A percentile compares a stretch with the other conserved stretches of the same genome.
Evolutionary conservation across 192 early-diverging fungal species (phyloP).

Genomic region (Phycomyces nitens): DNA sequence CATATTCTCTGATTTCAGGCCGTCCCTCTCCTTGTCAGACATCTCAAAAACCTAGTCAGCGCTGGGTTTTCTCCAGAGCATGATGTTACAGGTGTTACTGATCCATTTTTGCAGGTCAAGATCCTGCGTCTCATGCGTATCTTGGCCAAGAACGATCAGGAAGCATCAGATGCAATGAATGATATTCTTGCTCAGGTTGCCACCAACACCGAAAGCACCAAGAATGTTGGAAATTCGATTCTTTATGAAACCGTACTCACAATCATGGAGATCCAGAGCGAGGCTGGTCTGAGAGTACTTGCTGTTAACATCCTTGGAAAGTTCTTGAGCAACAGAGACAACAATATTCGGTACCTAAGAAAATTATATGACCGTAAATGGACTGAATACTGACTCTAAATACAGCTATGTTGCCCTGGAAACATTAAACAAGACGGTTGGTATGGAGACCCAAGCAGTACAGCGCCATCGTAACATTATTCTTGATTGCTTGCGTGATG

Average conservation of each 20-base stretch:
- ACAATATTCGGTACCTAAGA: constrained; percentile 81
- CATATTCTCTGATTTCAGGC: constrained; percentile 30
- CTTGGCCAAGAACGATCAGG: constrained; percentile 76
- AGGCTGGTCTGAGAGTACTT: constrained; percentile 85
- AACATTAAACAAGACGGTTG: constrained; percentile 88
- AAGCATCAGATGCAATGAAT: constrained; percentile 90
- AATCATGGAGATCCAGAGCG: constrained; percentile 92
- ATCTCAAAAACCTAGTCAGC: constrained; percentile 84
- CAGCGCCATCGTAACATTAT: constrained; percentile 97
- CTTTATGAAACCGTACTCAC: constrained; percentile 97
- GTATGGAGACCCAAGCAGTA: constrained; percentile 88
- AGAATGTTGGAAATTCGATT: constrained; percentile 97
- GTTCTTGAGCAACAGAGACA: constrained; percentile 92
- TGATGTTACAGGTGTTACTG: constrained; percentile 93
- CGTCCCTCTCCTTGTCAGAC: constrained; percentile 81
- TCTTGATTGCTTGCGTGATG: constrained; percentile 91
- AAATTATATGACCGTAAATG: neutral
- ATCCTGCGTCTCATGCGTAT: constrained; percentile 86
- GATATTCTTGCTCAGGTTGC: constrained; percentile 97
- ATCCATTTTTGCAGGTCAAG: constrained; percentile 97
- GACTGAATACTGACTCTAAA: constrained; percentile 8
- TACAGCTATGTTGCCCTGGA: constrained; percentile 92
- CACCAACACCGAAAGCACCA: constrained; percentile 87
- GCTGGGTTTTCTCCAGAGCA: constrained; percentile 90
- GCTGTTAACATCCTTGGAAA: constrained; percentile 98